A percentile compares a stretch with the other conserved stretches of the same genome.
phyloP scores from a whole-genome alignment of 2,329 filamentous ascomycete genomes.

The Diaporthe capsici region DNA sequence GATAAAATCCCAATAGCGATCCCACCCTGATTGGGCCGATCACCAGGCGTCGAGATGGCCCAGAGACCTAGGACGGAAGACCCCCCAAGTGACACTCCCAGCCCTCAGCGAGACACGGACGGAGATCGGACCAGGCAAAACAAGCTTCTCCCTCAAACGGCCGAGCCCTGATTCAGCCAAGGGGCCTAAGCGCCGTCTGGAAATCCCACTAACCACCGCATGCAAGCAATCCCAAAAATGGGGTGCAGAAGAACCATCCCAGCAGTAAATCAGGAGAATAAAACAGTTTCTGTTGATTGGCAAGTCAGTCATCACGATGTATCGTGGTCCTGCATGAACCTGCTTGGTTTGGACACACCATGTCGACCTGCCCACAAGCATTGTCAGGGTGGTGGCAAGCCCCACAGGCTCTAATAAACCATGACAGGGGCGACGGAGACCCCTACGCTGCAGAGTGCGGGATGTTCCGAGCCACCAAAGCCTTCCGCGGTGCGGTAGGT shows the following conservation, averaged over 20 bases:
- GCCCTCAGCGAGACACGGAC: conserved; percentile 23
- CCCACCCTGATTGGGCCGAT: conserved; percentile 21
- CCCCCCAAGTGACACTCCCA: conserved; percentile 2
- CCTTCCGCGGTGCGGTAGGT: not conserved
- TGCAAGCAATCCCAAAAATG: conserved; percentile 9
- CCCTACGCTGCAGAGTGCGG: conserved; percentile 3
- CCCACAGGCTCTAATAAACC: not conserved
- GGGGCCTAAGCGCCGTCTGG: conserved; percentile 24
- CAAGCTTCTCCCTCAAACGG: conserved; percentile 30
- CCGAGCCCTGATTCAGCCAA: conserved; percentile 30
- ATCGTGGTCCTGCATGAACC: not conserved
- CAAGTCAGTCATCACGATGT: conserved; percentile 3
- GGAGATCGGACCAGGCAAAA: conserved; percentile 32
- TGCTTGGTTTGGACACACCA: not conserved
- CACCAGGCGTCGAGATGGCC: not conserved
- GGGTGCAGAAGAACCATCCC: not conserved
- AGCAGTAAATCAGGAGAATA: conserved; percentile 4
- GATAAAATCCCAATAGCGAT: conserved; percentile 3
- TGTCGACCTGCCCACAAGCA: not conserved
- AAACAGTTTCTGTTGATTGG: not conserved
- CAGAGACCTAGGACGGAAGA: not conserved
- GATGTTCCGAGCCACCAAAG: conserved; percentile 21
- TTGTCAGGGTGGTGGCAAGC: not conserved
- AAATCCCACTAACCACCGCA: conserved; percentile 1
- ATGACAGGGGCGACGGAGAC: not conserved